Percentiles rank a stretch among this genome's conserved stretches.
These are phyloP conservation scores for Acacia pycnantha DNA, from an alignment of 331 rosid species.

Conservation along the genomic window DNA sequence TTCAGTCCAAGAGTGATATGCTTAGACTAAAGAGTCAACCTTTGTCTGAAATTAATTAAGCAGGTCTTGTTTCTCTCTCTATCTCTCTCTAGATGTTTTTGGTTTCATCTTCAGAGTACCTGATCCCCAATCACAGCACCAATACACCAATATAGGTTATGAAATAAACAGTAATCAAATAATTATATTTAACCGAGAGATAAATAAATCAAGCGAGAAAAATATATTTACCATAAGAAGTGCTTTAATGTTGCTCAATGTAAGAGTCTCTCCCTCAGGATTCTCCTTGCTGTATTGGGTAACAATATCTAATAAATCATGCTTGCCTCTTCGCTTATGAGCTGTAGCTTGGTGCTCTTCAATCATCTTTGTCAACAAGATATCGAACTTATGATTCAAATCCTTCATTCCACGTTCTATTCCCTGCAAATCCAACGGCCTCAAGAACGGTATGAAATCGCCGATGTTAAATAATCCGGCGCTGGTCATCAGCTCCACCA, in stretches of 20 bases:
- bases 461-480: conserved; percentile 38
- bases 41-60: too few relatives aligned
- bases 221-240: conserved; percentile 27
- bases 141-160: too few relatives aligned
- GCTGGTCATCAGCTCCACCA: conserved; percentile 38
- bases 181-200: too few relatives aligned
- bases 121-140: too few relatives aligned
- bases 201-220: too few relatives aligned
- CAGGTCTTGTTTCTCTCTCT: too few relatives aligned
- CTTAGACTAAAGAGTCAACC: too few relatives aligned
- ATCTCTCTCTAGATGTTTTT: too few relatives aligned
- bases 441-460: conserved; percentile 28
- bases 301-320: conserved; percentile 28
- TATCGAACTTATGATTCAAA: conserved; percentile 26
- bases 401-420: conserved; percentile 31
- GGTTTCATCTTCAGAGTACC: too few relatives aligned
- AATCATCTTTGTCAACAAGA: conserved; percentile 34
- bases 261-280: not conserved
- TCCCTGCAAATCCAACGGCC: conserved; percentile 36
- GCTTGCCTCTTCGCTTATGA: conserved; percentile 20
- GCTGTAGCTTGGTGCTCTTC: conserved; percentile 22
- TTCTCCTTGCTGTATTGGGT: conserved; percentile 8
- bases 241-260: conserved; percentile 30
- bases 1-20: too few relatives aligned
- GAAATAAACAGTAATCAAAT: too few relatives aligned